These are phyloP conservation scores for Tricholoma matsutake DNA, from an alignment of 768 basidiomycete genomes.

Conservation along the genomic window DNA sequence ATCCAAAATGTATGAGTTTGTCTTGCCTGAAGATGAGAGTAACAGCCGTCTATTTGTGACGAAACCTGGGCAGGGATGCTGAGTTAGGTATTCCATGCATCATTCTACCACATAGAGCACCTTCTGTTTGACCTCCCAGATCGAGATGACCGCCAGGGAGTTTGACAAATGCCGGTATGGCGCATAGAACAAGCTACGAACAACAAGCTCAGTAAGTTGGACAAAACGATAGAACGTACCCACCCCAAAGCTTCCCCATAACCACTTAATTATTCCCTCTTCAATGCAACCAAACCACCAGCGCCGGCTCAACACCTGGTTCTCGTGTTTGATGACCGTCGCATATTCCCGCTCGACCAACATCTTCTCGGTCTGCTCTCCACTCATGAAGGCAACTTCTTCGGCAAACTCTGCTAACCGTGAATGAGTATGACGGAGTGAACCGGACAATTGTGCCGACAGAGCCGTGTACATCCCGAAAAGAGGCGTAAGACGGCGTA, in stretches of 20 bases:
- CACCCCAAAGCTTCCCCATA: conserved; percentile 95
- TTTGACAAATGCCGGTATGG: conserved; percentile 91
- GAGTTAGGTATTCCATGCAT: not conserved
- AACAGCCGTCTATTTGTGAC: conserved; percentile 93
- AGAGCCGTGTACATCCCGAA: conserved; percentile 90
- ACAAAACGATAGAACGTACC: conserved; percentile 23
- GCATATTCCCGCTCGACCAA: conserved; percentile 88
- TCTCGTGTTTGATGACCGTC: conserved; percentile 81
- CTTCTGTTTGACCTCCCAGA: conserved; percentile 87
- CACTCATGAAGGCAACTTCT: conserved; percentile 85
- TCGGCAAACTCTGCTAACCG: conserved; percentile 86
- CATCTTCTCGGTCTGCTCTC: conserved; percentile 88
- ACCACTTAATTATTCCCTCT: conserved; percentile 94
- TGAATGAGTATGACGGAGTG: conserved; percentile 89
- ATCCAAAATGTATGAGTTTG: not conserved
- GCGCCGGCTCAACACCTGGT: conserved; percentile 68
- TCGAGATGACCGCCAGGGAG: conserved; percentile 72
- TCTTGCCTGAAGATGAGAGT: conserved; percentile 76
- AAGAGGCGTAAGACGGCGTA: conserved; percentile 84
- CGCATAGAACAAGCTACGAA: conserved; percentile 75
- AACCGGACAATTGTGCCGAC: conserved; percentile 85
- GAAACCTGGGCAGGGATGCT: conserved; percentile 57
- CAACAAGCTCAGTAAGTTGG: conserved; percentile 7
- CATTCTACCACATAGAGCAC: conserved; percentile 32
- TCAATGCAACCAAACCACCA: conserved; percentile 93